Conservation (phyloP, 2,329 filamentous ascomycete genomes). For the Cryoendolithus antarcticus region DNA sequence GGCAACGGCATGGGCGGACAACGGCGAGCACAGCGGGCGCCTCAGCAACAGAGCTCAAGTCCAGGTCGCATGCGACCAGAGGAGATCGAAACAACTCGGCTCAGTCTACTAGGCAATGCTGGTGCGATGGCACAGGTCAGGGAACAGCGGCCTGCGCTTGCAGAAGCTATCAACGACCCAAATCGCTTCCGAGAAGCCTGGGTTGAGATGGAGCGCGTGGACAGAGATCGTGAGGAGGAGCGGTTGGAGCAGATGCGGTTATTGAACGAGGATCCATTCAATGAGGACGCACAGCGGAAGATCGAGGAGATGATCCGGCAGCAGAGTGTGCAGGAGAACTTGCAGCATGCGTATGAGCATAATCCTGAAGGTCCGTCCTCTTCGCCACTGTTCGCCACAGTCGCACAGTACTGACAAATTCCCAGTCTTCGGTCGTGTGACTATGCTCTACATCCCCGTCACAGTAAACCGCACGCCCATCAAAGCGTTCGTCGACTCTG, state of each 20-base stretch:
- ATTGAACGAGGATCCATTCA: conserved; percentile 89
- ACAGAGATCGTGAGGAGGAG: conserved; percentile 60
- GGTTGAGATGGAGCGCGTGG: conserved; percentile 53
- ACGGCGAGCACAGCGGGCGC: conserved; percentile 21
- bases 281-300: conserved; percentile 76
- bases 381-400: neutral
- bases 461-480: conserved; percentile 87
- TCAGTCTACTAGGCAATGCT: conserved; percentile 72
- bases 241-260: conserved; percentile 72
- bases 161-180: conserved; percentile 62
- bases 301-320: conserved; percentile 97
- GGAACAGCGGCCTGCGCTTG: conserved; percentile 63
- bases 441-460: conserved; percentile 92
- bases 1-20: conserved; percentile 24
- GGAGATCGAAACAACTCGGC: conserved; percentile 67
- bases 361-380: conserved; percentile 55
- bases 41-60: conserved; percentile 18
- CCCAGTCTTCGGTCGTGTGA: conserved; percentile 81
- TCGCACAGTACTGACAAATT: conserved; percentile 5
- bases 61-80: conserved; percentile 8
- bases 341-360: conserved; percentile 93
- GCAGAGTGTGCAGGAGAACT: conserved; percentile 84
- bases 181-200: conserved; percentile 64
- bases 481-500: conserved; percentile 94
- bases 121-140: conserved; percentile 58